Evolutionary conservation across 140 eudicot genomes (phyloP), one percentile per base, ranked within the genome.

Genomic region (Anethum foeniculum): DNA sequence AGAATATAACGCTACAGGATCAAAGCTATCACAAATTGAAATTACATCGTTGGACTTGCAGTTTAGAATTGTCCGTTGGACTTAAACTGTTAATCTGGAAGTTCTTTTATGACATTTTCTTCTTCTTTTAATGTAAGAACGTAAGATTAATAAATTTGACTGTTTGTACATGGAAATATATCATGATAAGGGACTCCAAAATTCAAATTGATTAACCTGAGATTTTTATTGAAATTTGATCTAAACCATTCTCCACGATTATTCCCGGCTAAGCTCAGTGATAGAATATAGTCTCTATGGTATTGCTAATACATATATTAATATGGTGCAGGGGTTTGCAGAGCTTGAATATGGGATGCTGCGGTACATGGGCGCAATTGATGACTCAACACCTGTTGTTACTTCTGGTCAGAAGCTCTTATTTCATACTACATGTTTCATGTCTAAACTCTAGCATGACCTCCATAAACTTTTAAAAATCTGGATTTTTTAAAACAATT

Each of bases 331-430:
- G 98, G 98, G 98, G 78, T 94, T 94, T 90, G 98, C 98, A 34
- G 98, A 94, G 82, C 94, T 94, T 80, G 98, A 92, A 88, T 94
- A 94, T 52, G 98, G 98, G 82, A 94, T 92, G 97, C 86, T 94
- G 81, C 91, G 97, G 3, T 91, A 91, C 86, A 94, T 94, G 98
- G 94, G 97, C 27, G 96, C 98, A 79, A 92, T 94, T n/a, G 98
- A 94, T 84, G 98, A 91, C 92, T 85, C 91, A 16, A 94, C 97
- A 80, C 97, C 92, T 80, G 71, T 94, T 25, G 89, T 94, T 65
- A 91, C 98, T 44, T 87, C 98, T 15, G 88, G 98, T 91, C 81
- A 76, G 52, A 18, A 23, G 47, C 60, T 73, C 34, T 75, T 32
- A 25, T 2, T 5, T 13, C 15, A 39, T 15, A 3, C 23, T 13